phyloP scores from a whole-genome alignment of 768 basidiomycete species.

The Phlebiopsis gigantea region DNA sequence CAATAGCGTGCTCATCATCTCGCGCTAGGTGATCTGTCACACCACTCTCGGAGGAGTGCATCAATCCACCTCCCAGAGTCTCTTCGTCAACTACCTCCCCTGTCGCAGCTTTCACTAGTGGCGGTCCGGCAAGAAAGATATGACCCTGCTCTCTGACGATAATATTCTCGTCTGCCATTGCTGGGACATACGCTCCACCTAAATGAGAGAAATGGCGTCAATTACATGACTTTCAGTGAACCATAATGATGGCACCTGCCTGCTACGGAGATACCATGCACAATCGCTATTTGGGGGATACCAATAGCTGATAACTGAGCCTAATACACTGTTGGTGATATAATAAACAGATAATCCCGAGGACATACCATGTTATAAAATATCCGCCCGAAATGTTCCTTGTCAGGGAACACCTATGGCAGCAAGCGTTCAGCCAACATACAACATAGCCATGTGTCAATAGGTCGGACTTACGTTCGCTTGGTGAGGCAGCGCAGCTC shows the following conservation, averaged over 20 bases:
- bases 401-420: slow-evolving; percentile 82
- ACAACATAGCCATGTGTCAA: background rate
- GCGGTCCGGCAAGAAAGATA: slow-evolving; percentile 93
- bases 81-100: slow-evolving; percentile 93
- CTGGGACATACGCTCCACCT: slow-evolving; percentile 93
- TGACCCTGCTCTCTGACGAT: slow-evolving; percentile 88
- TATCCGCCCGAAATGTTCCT: slow-evolving; percentile 92
- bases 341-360: background rate
- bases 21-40: slow-evolving; percentile 85
- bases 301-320: slow-evolving; percentile 91
- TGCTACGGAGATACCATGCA: slow-evolving; percentile 93
- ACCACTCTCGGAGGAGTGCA: slow-evolving; percentile 90
- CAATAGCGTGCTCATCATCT: slow-evolving; percentile 82
- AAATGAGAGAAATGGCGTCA: slow-evolving; percentile 1
- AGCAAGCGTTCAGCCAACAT: background rate
- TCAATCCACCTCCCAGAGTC: slow-evolving; percentile 81
- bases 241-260: slow-evolving; percentile 32
- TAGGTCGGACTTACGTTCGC: slow-evolving; percentile 58
- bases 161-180: slow-evolving; percentile 94
- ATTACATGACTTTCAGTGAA: background rate
- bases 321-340: slow-evolving; percentile 32
- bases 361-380: slow-evolving; percentile 89
- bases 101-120: slow-evolving; percentile 90
- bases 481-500: slow-evolving; percentile 88
- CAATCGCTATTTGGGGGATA: slow-evolving; percentile 88